Evolutionary conservation across 192 early-diverging fungal genomes (phyloP).

Genomic region (Backusella mclennaniae): DNA sequence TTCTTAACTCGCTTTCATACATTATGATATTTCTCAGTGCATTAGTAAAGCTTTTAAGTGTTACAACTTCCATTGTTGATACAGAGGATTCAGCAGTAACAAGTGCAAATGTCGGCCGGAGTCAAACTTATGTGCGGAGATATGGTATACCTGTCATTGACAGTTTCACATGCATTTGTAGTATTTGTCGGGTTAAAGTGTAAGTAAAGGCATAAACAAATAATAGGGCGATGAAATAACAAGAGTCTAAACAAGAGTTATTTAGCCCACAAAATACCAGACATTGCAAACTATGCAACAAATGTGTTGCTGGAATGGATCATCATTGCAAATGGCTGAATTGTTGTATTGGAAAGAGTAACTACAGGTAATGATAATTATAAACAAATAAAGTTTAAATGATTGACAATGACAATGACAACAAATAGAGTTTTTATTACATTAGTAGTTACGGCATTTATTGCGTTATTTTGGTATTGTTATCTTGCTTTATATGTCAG

Average conservation of each 20-base stretch:
- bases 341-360: constrained; percentile 34
- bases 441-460: constrained; percentile 14
- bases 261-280: constrained; percentile 25
- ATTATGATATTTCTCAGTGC: constrained; percentile 31
- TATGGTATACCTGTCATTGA: constrained; percentile 38
- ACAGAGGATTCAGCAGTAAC: constrained; percentile 33
- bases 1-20: constrained; percentile 10
- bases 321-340: constrained; percentile 42
- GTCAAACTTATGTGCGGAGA: constrained; percentile 30
- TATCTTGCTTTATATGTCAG: constrained; percentile 10
- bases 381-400: neutral
- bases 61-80: constrained; percentile 23
- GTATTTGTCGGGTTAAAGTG: constrained; percentile 42
- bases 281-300: constrained; percentile 42
- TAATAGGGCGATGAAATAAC: neutral
- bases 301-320: constrained; percentile 40
- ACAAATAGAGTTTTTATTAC: constrained; percentile 23
- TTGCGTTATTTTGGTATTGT: constrained; percentile 27
- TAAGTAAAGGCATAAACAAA: constrained; percentile 13
- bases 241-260: neutral
- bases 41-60: constrained; percentile 23
- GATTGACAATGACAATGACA: neutral
- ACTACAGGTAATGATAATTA: constrained; percentile 26
- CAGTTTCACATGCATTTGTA: constrained; percentile 28
- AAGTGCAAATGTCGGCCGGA: constrained; percentile 5